Percentiles rank a stretch among this genome's conserved stretches.
These are phyloP conservation scores for Penicillium paneum DNA, from an alignment of 2,329 filamentous ascomycete genomes.

Conservation along the genomic window DNA sequence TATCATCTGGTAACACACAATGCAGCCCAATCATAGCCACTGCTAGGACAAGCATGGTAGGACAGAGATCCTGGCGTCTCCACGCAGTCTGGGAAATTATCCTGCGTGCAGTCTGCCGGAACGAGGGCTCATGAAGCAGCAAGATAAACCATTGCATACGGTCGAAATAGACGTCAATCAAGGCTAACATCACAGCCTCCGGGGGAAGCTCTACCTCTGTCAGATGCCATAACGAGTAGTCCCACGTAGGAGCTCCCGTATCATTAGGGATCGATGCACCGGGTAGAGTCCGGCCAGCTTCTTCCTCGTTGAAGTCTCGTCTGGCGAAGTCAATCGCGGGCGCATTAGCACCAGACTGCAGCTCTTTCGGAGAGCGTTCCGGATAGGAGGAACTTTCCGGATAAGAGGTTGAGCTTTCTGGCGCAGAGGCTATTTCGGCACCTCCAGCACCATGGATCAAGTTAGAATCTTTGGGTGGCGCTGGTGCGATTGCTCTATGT, in stretches of 20 bases:
- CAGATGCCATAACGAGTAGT: conserved; percentile 15
- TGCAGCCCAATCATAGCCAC: conserved; percentile 19
- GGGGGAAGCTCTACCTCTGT: conserved; percentile 17
- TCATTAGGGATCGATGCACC: conserved; percentile 17
- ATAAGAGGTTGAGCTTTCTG: not conserved
- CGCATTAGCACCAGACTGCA: conserved; percentile 18
- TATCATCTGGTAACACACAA: conserved; percentile 15
- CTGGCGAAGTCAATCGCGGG: conserved; percentile 22
- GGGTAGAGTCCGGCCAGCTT: conserved; percentile 15
- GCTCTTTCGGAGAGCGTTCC: conserved; percentile 6
- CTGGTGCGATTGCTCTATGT: conserved; percentile 5
- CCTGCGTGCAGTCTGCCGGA: conserved; percentile 9
- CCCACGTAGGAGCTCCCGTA: conserved; percentile 4
- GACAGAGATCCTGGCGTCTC: conserved; percentile 16
- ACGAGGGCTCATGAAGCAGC: conserved; percentile 15
- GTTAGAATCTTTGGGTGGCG: not conserved
- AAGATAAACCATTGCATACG: conserved; percentile 24
- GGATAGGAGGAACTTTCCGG: conserved; percentile 9
- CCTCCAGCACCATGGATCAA: not conserved
- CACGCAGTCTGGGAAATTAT: conserved; percentile 11
- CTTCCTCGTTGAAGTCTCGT: conserved; percentile 19
- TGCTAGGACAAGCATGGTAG: conserved; percentile 13
- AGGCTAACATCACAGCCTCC: conserved; percentile 9
- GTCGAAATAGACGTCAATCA: conserved; percentile 23
- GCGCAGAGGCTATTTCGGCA: not conserved